Evolutionary conservation across 2,329 filamentous ascomycete genomes (phyloP).

Genomic region (Alternaria brassicae): DNA sequence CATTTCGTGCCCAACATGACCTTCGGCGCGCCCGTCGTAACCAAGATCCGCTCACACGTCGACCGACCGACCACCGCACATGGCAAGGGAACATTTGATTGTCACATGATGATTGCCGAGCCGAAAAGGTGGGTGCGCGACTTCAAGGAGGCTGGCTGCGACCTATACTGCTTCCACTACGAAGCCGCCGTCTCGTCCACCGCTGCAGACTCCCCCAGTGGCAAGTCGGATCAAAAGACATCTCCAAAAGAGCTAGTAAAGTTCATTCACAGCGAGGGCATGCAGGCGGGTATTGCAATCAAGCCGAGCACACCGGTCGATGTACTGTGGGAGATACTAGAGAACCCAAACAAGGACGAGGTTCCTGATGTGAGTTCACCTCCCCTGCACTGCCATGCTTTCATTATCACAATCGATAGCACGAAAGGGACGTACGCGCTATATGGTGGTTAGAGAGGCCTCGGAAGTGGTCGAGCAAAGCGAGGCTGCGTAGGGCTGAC

Average conservation of each 20-base stretch:
- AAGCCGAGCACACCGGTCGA: constrained; percentile 92
- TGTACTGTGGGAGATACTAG: constrained; percentile 89
- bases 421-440: constrained; percentile 20
- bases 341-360: constrained; percentile 74
- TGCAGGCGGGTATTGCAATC: constrained; percentile 93
- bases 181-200: constrained; percentile 87
- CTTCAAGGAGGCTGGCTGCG: constrained; percentile 91
- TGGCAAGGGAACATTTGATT: constrained; percentile 94
- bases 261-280: constrained; percentile 86
- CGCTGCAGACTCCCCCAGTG: constrained; percentile 80
- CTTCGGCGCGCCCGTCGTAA: constrained; percentile 93
- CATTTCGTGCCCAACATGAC: constrained; percentile 99
- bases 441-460: constrained; percentile 22
- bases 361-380: constrained; percentile 78
- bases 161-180: constrained; percentile 99
- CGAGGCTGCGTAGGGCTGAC: constrained; percentile 32
- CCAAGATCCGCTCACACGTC: constrained; percentile 88
- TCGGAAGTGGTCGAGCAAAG: constrained; percentile 17
- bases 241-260: constrained; percentile 83
- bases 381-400: constrained; percentile 4
- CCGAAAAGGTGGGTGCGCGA: constrained; percentile 98
- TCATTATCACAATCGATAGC: constrained; percentile 23
- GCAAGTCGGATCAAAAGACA: constrained; percentile 72
- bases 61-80: constrained; percentile 71
- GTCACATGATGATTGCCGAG: constrained; percentile 99